Base-by-base conservation (phyloP, 2,329 filamentous ascomycete species). In the Trichophyton benhamiae region DNA sequence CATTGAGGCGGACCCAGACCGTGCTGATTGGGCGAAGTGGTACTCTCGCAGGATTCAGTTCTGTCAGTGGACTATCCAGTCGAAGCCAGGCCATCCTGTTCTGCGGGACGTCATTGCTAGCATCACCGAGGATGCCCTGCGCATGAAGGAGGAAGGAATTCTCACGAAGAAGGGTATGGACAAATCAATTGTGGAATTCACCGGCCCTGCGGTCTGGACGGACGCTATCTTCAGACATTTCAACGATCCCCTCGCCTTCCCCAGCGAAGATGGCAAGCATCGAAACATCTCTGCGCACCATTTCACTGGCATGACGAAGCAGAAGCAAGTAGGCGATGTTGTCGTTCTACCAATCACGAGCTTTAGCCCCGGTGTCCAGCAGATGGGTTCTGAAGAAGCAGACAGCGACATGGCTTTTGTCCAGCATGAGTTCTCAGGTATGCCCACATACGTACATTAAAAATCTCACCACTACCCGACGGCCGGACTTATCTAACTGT, bases 51-150 rank as follows among this genome's bases (percentile, higher is more conserved):
- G 92, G 65, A 91, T 99, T 64, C 94, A 97, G 72, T 97, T 99
- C 75, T 99, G 94, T 76, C 94, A 99, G 74, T 99, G 94, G 94
- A 99, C 94, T 0, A 96, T 99, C 65, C 92, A 97, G 75, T 80
- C 88, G 62, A 99, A 99, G 75, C 88, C 92, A 0, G 94, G 94
- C 9, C 94, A 99, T 72, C 94, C 94, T 0, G 85, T 96, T 11
- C 81, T 99, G 62, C 85, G 91, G 64, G 89, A 96, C 64, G 83
- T 96, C 63, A 90, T 99, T 36, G 81, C 87, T 13, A 87, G 86
- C 66, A 91, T 99, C 70, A 96, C 92, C 0, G 82, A 89, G 65
- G 84, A 91, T 72, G 88, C 91, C 0, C 78, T 97, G 58, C 79
- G 81, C 63, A 82, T 87, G 75, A 91, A 95, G 79, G 79, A 79